Conservation (phyloP, 306 rosid genomes). For the Crataegus laevigata region DNA sequence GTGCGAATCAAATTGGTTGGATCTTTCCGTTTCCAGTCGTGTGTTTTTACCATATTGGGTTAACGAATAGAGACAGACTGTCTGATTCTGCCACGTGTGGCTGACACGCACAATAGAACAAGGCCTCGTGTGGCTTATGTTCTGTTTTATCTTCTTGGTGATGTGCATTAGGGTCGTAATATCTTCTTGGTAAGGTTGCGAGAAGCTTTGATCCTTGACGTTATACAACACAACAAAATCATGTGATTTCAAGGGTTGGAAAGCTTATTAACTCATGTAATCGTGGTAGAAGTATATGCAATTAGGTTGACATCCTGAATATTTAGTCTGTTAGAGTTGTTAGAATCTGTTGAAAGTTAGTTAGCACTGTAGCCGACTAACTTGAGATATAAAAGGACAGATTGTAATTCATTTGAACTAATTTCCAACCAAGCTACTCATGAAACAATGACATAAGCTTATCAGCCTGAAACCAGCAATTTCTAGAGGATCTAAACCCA, state of each 20-base stretch:
- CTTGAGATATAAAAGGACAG: conserved; percentile 19
- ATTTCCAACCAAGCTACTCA: conserved; percentile 9
- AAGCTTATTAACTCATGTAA: background rate
- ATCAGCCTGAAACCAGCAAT: background rate
- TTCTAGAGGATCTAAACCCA: conserved; percentile 2
- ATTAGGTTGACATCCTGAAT: background rate
- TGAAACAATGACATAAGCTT: background rate
- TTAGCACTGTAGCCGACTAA: background rate
- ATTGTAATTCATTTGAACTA: background rate
- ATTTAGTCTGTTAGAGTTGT: no score
- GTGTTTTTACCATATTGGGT: conserved; percentile 1
- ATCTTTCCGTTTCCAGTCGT: background rate
- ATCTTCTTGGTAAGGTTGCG: background rate
- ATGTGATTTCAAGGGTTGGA: background rate
- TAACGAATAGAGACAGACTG: conserved; percentile 24
- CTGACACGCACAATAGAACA: conserved; percentile 17
- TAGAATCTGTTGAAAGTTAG: no score
- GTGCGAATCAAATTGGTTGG: background rate
- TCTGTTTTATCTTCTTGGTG: background rate
- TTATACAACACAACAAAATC: background rate
- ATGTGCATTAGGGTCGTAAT: background rate
- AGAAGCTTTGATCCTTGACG: background rate
- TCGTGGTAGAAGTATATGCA: background rate
- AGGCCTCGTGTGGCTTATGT: conserved; percentile 17
- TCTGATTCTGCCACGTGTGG: conserved; percentile 34